Base-by-base conservation (phyloP, 148 eudicot species). In the Cornus controversa region DNA sequence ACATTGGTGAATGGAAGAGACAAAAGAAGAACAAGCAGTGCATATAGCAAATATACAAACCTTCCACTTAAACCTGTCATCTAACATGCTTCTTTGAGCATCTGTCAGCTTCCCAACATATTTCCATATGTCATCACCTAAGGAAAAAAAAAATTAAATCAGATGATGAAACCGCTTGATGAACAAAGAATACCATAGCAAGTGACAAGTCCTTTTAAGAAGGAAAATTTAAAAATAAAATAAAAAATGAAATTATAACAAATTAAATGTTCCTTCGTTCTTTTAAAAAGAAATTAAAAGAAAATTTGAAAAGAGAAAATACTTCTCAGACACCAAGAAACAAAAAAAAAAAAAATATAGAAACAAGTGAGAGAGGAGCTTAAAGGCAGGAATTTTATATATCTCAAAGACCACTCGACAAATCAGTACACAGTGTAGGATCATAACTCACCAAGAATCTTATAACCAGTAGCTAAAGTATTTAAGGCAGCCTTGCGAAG, bases 91-190 rank as follows among this genome's bases (percentile, higher is more conserved):
- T 82, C 94, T 86, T 79, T 96, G 99, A 16, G 99, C 98, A 77
- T 96, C 99, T 65, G 98, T 89, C 75, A 96, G 71, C 86, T 90
- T 96, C 74, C 98, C 99, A 45, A 96, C 87, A 81, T 85, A 91
- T 85, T 91, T 93, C 99, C 99, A 96, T 47, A 96, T 88, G 84
- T 96, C 99, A 79, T 96, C 98, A 75, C 99, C 98, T 95, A 70
- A 18, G 10, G 6, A 66, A 27, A 77, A 67, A 67, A 22, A 60
- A 20, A 72, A 75, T 3, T 31, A 15, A 79, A 64, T n/a, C 8
- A 40, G n/a, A 18, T 5, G 20, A 37, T 16, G 27, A 10, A 47
- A 5, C 13, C 10, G 53, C 1, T 15, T 50, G 57, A 13, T 16
- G 20, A 45, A 45, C 10, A 37, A 23, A 18, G 9, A 24, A 64